Conservation (phyloP, 352 stramenopile species). For the Phytophthora syringae region DNA sequence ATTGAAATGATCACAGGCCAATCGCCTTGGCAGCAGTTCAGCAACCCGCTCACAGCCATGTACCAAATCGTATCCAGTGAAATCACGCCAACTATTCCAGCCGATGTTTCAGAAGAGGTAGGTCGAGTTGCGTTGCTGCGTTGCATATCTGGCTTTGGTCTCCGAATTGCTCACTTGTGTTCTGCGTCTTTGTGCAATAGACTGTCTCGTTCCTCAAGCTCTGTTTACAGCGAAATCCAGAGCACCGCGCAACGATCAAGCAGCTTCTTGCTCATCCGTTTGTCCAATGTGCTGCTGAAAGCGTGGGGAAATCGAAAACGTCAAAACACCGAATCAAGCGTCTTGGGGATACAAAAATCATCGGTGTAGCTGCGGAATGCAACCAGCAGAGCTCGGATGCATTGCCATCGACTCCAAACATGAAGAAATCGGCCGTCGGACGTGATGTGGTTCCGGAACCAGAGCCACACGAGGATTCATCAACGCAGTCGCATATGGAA, state of each 20-base stretch:
- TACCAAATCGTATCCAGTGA: conserved; percentile 89
- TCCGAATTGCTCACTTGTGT: not conserved
- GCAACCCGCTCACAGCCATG: conserved; percentile 91
- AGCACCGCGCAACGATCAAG: conserved; percentile 80
- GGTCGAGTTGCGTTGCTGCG: not conserved
- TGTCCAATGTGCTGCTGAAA: conserved; percentile 38
- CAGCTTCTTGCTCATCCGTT: conserved; percentile 94
- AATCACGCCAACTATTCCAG: conserved; percentile 65
- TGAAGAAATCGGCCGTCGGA: not conserved
- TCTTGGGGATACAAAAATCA: not conserved
- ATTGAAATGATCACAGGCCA: conserved; percentile 94
- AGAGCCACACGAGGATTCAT: conserved; percentile 33
- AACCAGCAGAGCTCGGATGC: conserved; percentile 22
- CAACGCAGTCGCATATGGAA: conserved; percentile 18
- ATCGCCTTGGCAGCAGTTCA: conserved; percentile 90
- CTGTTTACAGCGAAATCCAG: conserved; percentile 73
- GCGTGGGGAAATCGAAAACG: conserved; percentile 2
- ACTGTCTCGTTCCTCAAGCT: conserved; percentile 60
- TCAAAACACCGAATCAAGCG: conserved; percentile 16
- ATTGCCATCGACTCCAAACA: conserved; percentile 5
- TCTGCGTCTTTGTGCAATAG: conserved; percentile 20
- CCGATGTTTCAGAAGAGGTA: conserved; percentile 63
- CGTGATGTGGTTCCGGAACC: conserved; percentile 23
- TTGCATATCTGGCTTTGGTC: too few species aligned
- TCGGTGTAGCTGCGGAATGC: conserved; percentile 1